Conservation (phyloP, 768 basidiomycete genomes). For the Phlebiopsis flavidoalba region DNA sequence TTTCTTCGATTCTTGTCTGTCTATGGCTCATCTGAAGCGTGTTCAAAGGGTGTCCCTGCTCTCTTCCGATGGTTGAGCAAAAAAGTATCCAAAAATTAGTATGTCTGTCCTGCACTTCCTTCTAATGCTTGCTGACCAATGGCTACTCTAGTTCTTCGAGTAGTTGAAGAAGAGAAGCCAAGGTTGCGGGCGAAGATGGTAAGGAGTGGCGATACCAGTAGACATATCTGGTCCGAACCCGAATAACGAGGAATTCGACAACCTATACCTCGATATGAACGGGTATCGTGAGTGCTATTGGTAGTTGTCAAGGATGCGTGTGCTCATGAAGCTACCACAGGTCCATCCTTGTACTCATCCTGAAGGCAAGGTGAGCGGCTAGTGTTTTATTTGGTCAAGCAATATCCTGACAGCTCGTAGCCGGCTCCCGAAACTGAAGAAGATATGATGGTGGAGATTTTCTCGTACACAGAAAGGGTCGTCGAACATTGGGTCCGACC, state of each 20-base stretch:
- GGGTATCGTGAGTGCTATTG: conserved; percentile 68
- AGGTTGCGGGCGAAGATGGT: conserved; percentile 64
- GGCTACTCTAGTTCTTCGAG: conserved; percentile 53
- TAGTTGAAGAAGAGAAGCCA: conserved; percentile 77
- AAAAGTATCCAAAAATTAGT: conserved; percentile 98
- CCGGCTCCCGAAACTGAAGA: conserved; percentile 97
- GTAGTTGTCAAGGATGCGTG: conserved; percentile 6
- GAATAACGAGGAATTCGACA: conserved; percentile 95
- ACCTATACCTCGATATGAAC: conserved; percentile 98
- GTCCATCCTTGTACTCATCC: conserved; percentile 99
- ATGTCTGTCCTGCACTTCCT: conserved; percentile 22
- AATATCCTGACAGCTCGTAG: conserved; percentile 30
- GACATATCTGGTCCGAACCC: conserved; percentile 83
- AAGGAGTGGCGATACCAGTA: conserved; percentile 67
- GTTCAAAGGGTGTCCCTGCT: conserved; percentile 86
- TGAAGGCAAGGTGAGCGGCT: conserved; percentile 73
- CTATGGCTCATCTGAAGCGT: background rate
- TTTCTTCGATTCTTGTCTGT: background rate
- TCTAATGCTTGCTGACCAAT: background rate
- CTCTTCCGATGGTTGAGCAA: conserved; percentile 98
- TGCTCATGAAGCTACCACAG: conserved; percentile 30
- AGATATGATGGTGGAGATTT: conserved; percentile 98
- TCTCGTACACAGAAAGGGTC: conserved; percentile 93
- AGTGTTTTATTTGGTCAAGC: background rate
- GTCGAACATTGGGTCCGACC: conserved; percentile 92